Conservation (phyloP, 2,329 filamentous ascomycete genomes). For the Aspergillus clavatus region DNA sequence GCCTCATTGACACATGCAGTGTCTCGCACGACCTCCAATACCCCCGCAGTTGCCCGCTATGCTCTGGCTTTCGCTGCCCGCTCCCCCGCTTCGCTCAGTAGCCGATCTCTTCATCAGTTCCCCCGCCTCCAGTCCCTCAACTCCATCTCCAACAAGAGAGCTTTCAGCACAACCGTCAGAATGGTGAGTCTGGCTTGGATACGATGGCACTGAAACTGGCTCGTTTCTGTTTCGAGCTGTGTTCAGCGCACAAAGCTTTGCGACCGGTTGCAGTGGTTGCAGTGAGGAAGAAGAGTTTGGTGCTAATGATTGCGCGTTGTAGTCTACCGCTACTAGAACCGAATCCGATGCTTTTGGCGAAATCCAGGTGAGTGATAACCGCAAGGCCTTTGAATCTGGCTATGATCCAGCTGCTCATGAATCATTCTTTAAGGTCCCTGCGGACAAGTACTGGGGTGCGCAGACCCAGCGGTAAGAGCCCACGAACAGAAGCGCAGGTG, state of each 20-base stretch:
- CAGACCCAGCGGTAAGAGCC: constrained; percentile 73
- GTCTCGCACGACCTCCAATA: constrained; percentile 22
- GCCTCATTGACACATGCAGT: constrained; percentile 34
- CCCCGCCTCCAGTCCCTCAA: constrained; percentile 34
- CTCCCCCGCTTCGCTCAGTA: constrained; percentile 25
- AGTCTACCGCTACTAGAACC: constrained; percentile 58
- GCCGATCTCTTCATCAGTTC: constrained; percentile 28
- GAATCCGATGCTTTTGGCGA: constrained; percentile 98
- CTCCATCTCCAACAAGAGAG: constrained; percentile 28
- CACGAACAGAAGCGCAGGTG: not conserved
- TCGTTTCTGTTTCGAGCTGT: not conserved
- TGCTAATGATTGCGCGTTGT: constrained; percentile 1
- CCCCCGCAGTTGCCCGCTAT: constrained; percentile 32
- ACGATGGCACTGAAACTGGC: constrained; percentile 6
- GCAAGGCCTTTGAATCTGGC: not conserved
- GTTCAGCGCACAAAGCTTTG: not conserved
- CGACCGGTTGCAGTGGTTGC: not conserved
- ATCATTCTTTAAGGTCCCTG: constrained; percentile 54
- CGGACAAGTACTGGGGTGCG: constrained; percentile 97
- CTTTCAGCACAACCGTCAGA: constrained; percentile 35
- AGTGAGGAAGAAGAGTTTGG: not conserved
- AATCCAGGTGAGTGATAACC: constrained; percentile 56
- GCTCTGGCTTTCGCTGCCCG: constrained; percentile 25
- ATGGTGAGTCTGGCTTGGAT: constrained; percentile 28
- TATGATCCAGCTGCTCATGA: constrained; percentile 12